Conservation (phyloP, 2,329 filamentous ascomycete genomes). For the Nothopassalora personata region DNA sequence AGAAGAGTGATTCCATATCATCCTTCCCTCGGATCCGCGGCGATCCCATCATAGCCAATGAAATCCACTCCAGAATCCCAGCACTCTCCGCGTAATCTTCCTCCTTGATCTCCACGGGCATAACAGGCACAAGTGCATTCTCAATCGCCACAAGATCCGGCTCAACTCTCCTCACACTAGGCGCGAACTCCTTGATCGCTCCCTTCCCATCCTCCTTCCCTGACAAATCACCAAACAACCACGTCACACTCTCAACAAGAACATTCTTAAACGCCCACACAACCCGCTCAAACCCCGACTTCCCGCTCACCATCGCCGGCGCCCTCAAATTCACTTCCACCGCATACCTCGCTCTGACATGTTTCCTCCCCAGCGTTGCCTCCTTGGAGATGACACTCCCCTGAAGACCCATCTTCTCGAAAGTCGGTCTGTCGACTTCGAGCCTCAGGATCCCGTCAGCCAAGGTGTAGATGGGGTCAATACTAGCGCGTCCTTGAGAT, state of each 20-base stretch:
- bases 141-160: slow-evolving; percentile 25
- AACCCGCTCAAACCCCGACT: slow-evolving; percentile 74
- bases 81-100: slow-evolving; percentile 58
- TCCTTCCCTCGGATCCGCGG: slow-evolving; percentile 57
- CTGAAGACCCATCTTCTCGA: slow-evolving; percentile 74
- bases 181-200: slow-evolving; percentile 29
- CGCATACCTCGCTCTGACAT: slow-evolving; percentile 66
- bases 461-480: slow-evolving; percentile 64
- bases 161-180: slow-evolving; percentile 25
- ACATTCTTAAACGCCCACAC: slow-evolving; percentile 75
- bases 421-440: slow-evolving; percentile 73
- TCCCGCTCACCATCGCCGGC: slow-evolving; percentile 74
- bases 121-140: slow-evolving; percentile 26
- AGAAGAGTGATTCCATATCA: slow-evolving; percentile 62
- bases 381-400: slow-evolving; percentile 56
- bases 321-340: slow-evolving; percentile 70
- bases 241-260: slow-evolving; percentile 60
- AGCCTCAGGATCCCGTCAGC: slow-evolving; percentile 68
- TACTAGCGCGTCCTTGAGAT: slow-evolving; percentile 60
- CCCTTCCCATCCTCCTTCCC: slow-evolving; percentile 9
- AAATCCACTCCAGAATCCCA: slow-evolving; percentile 69
- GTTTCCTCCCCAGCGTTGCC: slow-evolving; percentile 49
- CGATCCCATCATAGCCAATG: slow-evolving; percentile 60
- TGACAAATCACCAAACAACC: slow-evolving; percentile 66
- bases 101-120: slow-evolving; percentile 20